Evolutionary conservation across 805 yeast species (phyloP).

Genomic region (Saturnispora saitoi): DNA sequence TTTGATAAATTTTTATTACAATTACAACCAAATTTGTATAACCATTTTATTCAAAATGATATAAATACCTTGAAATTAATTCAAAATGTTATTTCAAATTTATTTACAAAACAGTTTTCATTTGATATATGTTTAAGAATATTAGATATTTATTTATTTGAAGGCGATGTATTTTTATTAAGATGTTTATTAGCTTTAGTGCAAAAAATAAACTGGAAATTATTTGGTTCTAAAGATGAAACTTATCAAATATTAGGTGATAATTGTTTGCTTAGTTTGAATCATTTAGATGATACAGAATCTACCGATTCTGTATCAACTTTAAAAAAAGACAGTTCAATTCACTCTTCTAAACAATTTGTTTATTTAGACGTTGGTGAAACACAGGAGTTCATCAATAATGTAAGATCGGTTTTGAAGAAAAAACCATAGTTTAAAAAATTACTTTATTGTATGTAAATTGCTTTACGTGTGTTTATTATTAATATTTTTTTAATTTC

Average conservation of each 20-base stretch:
- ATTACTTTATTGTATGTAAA: background rate
- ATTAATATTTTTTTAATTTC: background rate
- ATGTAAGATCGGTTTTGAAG: slow-evolving; percentile 33
- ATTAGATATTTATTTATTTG: slow-evolving; percentile 53
- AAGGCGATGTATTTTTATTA: slow-evolving; percentile 48
- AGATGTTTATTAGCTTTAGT: slow-evolving; percentile 47
- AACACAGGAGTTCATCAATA: slow-evolving; percentile 38
- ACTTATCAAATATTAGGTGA: slow-evolving; percentile 34
- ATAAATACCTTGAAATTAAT: slow-evolving; percentile 37
- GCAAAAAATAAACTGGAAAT: slow-evolving; percentile 38
- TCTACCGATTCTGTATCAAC: slow-evolving; percentile 1
- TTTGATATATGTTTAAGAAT: slow-evolving; percentile 41
- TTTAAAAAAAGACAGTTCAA: background rate
- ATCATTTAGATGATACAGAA: slow-evolving; percentile 10
- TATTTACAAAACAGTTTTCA: slow-evolving; percentile 39
- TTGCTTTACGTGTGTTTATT: background rate
- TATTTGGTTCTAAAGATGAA: slow-evolving; percentile 44
- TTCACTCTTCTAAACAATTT: slow-evolving; percentile 11
- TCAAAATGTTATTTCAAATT: slow-evolving; percentile 33
- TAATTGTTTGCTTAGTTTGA: slow-evolving; percentile 24
- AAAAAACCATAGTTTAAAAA: slow-evolving; percentile 12
- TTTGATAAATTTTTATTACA: slow-evolving; percentile 40
- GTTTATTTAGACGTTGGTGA: slow-evolving; percentile 42
- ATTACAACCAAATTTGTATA: slow-evolving; percentile 36
- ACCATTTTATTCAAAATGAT: slow-evolving; percentile 40